Evolutionary conservation across 1,284 basidiomycete genomes (phyloP).

Genomic region (Xerocomus minutiporus): DNA sequence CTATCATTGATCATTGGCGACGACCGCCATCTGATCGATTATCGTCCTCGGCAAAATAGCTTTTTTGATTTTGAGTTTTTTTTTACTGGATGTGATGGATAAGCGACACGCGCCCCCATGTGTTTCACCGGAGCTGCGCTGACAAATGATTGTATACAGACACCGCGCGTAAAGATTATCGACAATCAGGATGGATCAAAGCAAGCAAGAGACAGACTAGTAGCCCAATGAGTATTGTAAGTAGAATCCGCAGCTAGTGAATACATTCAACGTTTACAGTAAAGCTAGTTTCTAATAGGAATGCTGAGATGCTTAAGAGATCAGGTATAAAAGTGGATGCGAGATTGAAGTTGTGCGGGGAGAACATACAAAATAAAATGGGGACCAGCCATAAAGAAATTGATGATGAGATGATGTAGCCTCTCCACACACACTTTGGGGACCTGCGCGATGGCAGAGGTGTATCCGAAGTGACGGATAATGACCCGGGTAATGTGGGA

Average conservation of each 20-base stretch:
- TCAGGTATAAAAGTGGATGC: slow-evolving; percentile 26
- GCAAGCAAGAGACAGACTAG: slow-evolving; percentile 2
- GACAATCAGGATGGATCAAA: neutral
- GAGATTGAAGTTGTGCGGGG: slow-evolving; percentile 11
- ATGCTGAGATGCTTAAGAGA: slow-evolving; percentile 19
- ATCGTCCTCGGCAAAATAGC: neutral
- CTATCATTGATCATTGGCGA: neutral
- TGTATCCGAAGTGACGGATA: slow-evolving; percentile 7
- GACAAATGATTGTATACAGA: neutral
- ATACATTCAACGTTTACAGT: slow-evolving; percentile 29
- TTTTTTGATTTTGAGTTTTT: neutral
- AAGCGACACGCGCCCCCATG: too few species aligned
- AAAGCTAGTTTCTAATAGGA: slow-evolving; percentile 24
- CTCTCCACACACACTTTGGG: slow-evolving; percentile 2
- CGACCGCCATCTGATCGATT: neutral
- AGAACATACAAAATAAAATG: neutral
- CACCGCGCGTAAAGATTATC: neutral
- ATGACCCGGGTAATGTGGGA: slow-evolving; percentile 1
- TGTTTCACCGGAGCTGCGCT: neutral
- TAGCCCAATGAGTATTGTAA: slow-evolving; percentile 21
- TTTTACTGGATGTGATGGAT: neutral
- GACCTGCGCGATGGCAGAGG: slow-evolving; percentile 4
- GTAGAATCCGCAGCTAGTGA: slow-evolving; percentile 20
- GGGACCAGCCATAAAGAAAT: slow-evolving; percentile 22
- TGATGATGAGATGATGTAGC: slow-evolving; percentile 3